These are phyloP conservation scores for Chlorella variabilis DNA, from an alignment of 163 green algal genomes.

Conservation along the genomic window DNA sequence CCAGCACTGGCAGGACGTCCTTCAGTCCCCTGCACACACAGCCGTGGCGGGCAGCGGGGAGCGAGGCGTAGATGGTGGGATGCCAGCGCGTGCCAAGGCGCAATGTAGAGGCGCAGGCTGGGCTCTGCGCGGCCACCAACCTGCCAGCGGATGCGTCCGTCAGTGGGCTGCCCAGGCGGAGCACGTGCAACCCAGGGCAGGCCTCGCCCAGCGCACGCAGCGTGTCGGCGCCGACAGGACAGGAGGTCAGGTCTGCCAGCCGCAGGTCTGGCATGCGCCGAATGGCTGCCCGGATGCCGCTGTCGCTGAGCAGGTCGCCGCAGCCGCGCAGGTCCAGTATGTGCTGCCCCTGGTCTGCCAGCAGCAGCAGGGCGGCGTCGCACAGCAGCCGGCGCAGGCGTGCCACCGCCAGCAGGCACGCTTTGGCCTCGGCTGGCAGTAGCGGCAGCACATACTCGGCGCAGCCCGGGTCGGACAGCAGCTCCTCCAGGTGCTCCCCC, in stretches of 20 bases:
- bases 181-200: constrained; percentile 14
- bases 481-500: constrained; percentile 16
- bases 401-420: constrained; percentile 27
- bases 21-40: constrained; percentile 3
- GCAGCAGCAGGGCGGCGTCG: constrained; percentile 17
- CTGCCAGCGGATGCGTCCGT: constrained; percentile 4
- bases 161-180: constrained; percentile 22
- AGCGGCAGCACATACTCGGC: not conserved
- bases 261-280: constrained; percentile 25
- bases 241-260: constrained; percentile 10
- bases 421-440: constrained; percentile 22
- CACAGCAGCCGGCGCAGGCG: constrained; percentile 15
- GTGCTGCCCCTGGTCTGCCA: constrained; percentile 11
- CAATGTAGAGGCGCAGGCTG: too few relatives aligned
- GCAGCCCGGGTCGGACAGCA: not conserved
- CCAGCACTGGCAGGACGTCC: constrained; percentile 17
- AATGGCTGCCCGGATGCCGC: not conserved
- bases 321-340: constrained; percentile 9
- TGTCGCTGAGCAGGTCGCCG: not conserved
- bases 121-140: too few relatives aligned
- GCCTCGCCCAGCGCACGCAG: constrained; percentile 20
- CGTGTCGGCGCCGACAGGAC: not conserved
- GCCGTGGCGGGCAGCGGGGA: not conserved
- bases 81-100: too few relatives aligned
- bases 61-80: not conserved